phyloP scores from a whole-genome alignment of 2,329 filamentous ascomycete genomes.

The Claviceps digitariae region DNA sequence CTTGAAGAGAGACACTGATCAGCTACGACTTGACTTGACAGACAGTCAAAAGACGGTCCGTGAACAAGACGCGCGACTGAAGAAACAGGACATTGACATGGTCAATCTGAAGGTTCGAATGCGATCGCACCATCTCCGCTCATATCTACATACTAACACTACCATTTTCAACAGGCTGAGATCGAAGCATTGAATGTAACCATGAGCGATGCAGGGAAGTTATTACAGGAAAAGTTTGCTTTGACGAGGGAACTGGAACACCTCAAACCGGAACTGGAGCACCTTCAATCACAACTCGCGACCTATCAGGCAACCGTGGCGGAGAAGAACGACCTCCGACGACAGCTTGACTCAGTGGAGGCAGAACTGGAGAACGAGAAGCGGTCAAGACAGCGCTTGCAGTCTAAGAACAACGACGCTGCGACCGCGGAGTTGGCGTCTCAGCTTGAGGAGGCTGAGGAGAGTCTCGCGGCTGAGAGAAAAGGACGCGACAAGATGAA shows the following conservation, averaged over 20 bases:
- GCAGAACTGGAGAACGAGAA: slow-evolving; percentile 73
- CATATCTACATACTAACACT: neutral
- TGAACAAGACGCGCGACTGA: slow-evolving; percentile 33
- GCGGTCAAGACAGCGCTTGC: slow-evolving; percentile 19
- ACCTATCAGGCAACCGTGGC: slow-evolving; percentile 55
- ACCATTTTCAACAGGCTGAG: slow-evolving; percentile 43
- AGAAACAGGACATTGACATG: slow-evolving; percentile 35
- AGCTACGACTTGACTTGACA: slow-evolving; percentile 28
- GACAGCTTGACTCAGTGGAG: slow-evolving; percentile 63
- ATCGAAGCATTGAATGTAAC: slow-evolving; percentile 53
- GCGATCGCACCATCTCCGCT: too few relatives aligned
- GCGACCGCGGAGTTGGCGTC: slow-evolving; percentile 28
- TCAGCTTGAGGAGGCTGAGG: slow-evolving; percentile 22
- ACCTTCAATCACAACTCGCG: slow-evolving; percentile 38
- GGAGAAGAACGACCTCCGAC: slow-evolving; percentile 69
- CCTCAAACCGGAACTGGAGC: slow-evolving; percentile 42
- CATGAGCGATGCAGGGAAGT: slow-evolving; percentile 55
- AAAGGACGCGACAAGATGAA: slow-evolving; percentile 32
- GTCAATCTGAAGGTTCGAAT: slow-evolving; percentile 30
- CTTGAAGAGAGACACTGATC: slow-evolving; percentile 26
- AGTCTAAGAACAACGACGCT: slow-evolving; percentile 21
- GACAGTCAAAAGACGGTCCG: slow-evolving; percentile 27
- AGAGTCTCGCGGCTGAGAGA: slow-evolving; percentile 26
- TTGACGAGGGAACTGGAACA: slow-evolving; percentile 37
- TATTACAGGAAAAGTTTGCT: slow-evolving; percentile 46